Evolutionary conservation across 129 eudicot species (phyloP).

Genomic region (Cynara cardunculus): DNA sequence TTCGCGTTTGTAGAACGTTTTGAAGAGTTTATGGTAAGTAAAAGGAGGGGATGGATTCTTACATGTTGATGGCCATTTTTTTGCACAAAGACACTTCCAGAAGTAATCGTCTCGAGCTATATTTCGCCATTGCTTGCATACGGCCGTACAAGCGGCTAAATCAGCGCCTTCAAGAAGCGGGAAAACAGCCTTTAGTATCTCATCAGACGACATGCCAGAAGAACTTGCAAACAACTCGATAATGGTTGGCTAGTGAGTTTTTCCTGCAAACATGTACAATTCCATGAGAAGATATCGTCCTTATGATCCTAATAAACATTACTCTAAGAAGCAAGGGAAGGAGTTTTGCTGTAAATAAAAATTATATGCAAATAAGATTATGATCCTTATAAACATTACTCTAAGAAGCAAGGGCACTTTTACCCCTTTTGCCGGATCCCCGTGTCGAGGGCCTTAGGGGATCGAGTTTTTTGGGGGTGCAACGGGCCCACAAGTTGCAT

Average conservation of each 20-base stretch:
- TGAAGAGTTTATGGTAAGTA: constrained; percentile 54
- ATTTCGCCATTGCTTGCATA: constrained; percentile 78
- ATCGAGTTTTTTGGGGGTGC: too few species aligned
- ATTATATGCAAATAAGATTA: too few species aligned
- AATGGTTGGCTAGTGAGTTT: not conserved
- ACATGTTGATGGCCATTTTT: constrained; percentile 87
- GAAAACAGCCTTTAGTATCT: constrained; percentile 73
- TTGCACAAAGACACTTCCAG: constrained; percentile 84
- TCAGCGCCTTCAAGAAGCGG: constrained; percentile 76
- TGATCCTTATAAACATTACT: too few species aligned
- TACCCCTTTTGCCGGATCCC: too few species aligned
- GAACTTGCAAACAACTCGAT: not conserved
- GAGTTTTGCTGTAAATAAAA: too few species aligned
- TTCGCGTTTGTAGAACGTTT: constrained; percentile 59
- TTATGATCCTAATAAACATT: not conserved
- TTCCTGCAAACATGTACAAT: constrained; percentile 29
- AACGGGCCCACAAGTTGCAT: too few species aligned
- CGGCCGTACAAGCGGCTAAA: constrained; percentile 73
- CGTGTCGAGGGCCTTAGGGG: too few species aligned
- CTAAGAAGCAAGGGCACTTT: too few species aligned
- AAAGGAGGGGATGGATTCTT: constrained; percentile 49
- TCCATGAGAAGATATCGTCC: not conserved
- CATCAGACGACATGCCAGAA: constrained; percentile 42
- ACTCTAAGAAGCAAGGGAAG: too few species aligned
- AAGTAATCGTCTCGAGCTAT: constrained; percentile 79